A percentile compares a stretch with the other conserved stretches of the same genome.
Evolutionary conservation across 352 stramenopile genomes (phyloP).

Genomic region (Phytopythium kandeliae): DNA sequence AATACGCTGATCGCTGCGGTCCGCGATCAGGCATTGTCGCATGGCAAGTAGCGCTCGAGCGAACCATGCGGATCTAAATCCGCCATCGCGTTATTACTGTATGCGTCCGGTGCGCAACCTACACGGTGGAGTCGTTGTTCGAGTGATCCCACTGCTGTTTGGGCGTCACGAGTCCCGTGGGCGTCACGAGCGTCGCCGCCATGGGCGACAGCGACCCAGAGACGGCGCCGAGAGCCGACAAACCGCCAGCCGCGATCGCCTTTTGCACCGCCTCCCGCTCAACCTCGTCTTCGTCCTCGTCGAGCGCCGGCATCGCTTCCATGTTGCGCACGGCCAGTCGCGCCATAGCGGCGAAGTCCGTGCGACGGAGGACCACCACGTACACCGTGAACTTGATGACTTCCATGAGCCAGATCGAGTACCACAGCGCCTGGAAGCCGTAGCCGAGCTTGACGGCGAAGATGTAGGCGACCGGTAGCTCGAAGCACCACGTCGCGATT

Average conservation of each 20-base stretch:
- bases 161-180: conserved; percentile 10
- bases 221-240: conserved; percentile 21
- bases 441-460: conserved; percentile 33
- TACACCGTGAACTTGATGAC: conserved; percentile 20
- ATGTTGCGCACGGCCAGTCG: conserved; percentile 13
- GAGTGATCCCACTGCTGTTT: conserved; percentile 41
- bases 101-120: not conserved
- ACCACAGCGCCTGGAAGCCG: conserved; percentile 49
- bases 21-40: too few species aligned
- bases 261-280: conserved; percentile 12
- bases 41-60: not conserved
- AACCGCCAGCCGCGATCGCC: conserved; percentile 17
- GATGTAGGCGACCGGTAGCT: conserved; percentile 54
- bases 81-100: too few species aligned
- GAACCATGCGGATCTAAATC: too few species aligned
- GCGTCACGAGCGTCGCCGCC: conserved; percentile 27
- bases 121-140: conserved; percentile 1
- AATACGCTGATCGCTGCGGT: too few species aligned
- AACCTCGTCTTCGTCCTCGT: conserved; percentile 12
- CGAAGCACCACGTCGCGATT: conserved; percentile 48
- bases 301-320: conserved; percentile 12
- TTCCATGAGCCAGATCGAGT: conserved; percentile 23
- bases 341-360: conserved; percentile 23
- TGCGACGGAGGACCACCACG: conserved; percentile 12
- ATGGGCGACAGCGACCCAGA: conserved; percentile 26